Evolutionary conservation across 1,139 yeast genomes (phyloP), one percentile per base, ranked within the genome.

Genomic region (Hemisphaericaspora subhashii): DNA sequence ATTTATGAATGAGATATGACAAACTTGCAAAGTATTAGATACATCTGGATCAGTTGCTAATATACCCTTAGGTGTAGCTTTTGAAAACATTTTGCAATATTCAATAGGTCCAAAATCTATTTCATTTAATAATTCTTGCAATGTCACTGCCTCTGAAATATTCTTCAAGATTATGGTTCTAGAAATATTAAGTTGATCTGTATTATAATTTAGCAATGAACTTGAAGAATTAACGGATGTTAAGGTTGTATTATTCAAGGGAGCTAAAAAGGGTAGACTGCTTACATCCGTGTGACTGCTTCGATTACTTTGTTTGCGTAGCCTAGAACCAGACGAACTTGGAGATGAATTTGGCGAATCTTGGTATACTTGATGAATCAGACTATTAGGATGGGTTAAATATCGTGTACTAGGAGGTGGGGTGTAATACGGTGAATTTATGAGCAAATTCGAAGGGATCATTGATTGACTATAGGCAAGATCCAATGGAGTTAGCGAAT

Each of bases 361-460:
- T 18, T 31, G 40, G 27, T 30, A 32, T 4, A 33, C 26, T 28
- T 13, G 35, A 18, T 31, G 23, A n/a, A 23, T 28, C n/a, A 14
- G 22, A 14, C 25, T 14, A 16, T 17, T 17, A 9, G 28, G 39
- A 24, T 28, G 17, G 18, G 37, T 27, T 13, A 40, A 37, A 17
- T 37, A 43, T 21, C 41, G 43, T 6, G 51, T 46, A 21, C 44
- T 44, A 7, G 57, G 57, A 7, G 51, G 64, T 17, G 57, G 55
- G 31, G 75, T 77, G 35, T 77, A 72, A 53, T 77, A 83, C 0
- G 92, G 92, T 1, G 90, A 81, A 15, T 80, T 79, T 47, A 82
- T 64, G 37, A 85, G 63, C 39, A 85, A 62, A 52, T 83, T 87
- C 18, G 86, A 73, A 1, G 92, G 92, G 28, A 85, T 63, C 71